Base-by-base conservation (phyloP, 2,329 filamentous ascomycete species). In the Paracoccidioides brasiliensis region DNA sequence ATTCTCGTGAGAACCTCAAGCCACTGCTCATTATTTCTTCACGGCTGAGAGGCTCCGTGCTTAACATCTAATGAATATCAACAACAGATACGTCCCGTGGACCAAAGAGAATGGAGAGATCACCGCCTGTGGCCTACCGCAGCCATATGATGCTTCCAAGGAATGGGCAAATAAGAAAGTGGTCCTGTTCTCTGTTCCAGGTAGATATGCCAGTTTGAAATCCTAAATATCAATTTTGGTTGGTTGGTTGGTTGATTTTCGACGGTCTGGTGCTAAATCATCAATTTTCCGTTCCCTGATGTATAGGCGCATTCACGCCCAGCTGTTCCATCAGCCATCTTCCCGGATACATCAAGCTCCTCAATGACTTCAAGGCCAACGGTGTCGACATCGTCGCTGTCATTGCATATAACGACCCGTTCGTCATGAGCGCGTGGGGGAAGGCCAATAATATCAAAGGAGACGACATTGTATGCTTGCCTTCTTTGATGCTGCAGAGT, bases 361-460 rank as follows among this genome's bases (percentile, higher is more conserved):
- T 84, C 63, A 76, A 80, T 54, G 77, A 84, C 67, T 78, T 94
- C 72, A 84, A 83, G 75, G 75, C 76, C 68, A 91, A 91, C 79
- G 88, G 87, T 64, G 86, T 94, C 62, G 89, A 95, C 72, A 72
- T 85, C 60, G 81, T 95, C 65, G 80, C 88, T 62, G 82, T 93
- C 67, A 84, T 94, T 66, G 86, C 88, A 58, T 85, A 77, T 77
- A 95, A 95, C 74, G 90, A 95, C 73, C 77, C 84, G 61, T 94
- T 79, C 69, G 89, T 95, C 71, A 91, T 91, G 87, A 84, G 82
- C 64, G 88, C 86, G 55, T 93, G 88, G 88, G 85, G 83, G 74
- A 95, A 95, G 80, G 88, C 89, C 67, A 91, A 94, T 74, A 78
- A 79, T 54, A 78, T 91, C 67, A 84, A 80, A 67, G 82, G 83